Evolutionary conservation across 2,329 filamentous ascomycete species (phyloP).

Genomic region (Venturia aucupariae): DNA sequence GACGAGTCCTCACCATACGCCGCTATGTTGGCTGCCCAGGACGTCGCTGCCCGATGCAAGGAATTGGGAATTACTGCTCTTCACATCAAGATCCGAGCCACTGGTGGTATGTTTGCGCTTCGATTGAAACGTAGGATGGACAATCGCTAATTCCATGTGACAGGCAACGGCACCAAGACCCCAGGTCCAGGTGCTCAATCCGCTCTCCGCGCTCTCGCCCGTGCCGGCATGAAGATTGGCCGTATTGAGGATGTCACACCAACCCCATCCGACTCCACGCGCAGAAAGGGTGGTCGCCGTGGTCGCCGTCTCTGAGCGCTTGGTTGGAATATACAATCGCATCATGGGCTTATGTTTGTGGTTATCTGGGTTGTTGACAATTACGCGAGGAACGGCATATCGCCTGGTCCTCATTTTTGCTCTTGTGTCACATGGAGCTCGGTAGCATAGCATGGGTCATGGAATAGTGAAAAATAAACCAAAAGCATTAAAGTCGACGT

Average conservation of each 20-base stretch:
- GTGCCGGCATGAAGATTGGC: constrained; percentile 99
- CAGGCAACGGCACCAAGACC: constrained; percentile 98
- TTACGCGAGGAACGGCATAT: constrained; percentile 61
- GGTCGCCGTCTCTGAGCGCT: constrained; percentile 94
- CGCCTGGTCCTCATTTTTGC: constrained; percentile 55
- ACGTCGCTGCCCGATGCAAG: constrained; percentile 77
- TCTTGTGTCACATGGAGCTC: constrained; percentile 38
- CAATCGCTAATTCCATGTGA: not conserved
- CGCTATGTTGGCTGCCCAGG: constrained; percentile 99
- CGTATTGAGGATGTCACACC: constrained; percentile 99
- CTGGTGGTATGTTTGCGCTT: constrained; percentile 62
- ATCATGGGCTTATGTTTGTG: constrained; percentile 34
- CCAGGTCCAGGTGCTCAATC: constrained; percentile 98
- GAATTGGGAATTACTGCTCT: constrained; percentile 85
- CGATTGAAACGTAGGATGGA: not conserved
- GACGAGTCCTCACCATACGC: constrained; percentile 99
- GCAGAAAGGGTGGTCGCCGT: constrained; percentile 99
- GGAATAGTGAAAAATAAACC: not conserved
- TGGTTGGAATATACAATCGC: constrained; percentile 23
- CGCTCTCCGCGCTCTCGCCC: constrained; percentile 94
- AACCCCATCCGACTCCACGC: constrained; percentile 97
- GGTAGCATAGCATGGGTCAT: constrained; percentile 2
- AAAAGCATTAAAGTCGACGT: not conserved
- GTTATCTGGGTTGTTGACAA: constrained; percentile 36
- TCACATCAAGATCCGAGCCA: constrained; percentile 99